phyloP scores from a whole-genome alignment of 2,329 filamentous ascomycete species.

The Trichoderma sp. region DNA sequence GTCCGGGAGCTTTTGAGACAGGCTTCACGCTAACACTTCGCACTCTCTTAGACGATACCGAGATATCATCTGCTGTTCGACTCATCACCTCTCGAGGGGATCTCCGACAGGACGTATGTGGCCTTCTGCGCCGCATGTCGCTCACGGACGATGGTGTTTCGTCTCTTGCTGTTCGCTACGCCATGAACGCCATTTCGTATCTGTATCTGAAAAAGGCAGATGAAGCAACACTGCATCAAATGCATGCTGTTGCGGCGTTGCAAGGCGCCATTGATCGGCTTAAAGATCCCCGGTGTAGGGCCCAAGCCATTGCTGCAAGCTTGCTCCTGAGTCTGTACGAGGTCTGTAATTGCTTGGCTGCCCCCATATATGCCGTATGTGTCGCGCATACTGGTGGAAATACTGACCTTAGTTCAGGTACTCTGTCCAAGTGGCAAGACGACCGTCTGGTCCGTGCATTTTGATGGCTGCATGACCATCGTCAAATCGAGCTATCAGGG shows the following conservation, averaged over 20 bases:
- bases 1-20: too few relatives aligned
- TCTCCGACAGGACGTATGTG: slow-evolving; percentile 19
- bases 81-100: slow-evolving; percentile 23
- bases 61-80: slow-evolving; percentile 20
- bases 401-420: background rate
- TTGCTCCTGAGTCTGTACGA: slow-evolving; percentile 24
- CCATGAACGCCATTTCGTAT: slow-evolving; percentile 24
- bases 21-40: background rate
- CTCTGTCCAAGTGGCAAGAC: slow-evolving; percentile 16
- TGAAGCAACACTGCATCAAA: slow-evolving; percentile 19
- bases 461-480: slow-evolving; percentile 21
- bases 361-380: too few relatives aligned
- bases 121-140: slow-evolving; percentile 21
- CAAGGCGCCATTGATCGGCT: slow-evolving; percentile 10
- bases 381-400: background rate
- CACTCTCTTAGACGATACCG: background rate
- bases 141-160: slow-evolving; percentile 17
- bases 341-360: background rate
- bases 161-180: slow-evolving; percentile 23
- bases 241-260: slow-evolving; percentile 14
- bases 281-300: slow-evolving; percentile 5
- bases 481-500: slow-evolving; percentile 20
- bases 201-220: slow-evolving; percentile 2
- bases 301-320: slow-evolving; percentile 24
- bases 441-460: slow-evolving; percentile 21